These are phyloP conservation scores for Aspergillus sp. DNA, from an alignment of 2,329 filamentous ascomycete species.

Conservation along the genomic window DNA sequence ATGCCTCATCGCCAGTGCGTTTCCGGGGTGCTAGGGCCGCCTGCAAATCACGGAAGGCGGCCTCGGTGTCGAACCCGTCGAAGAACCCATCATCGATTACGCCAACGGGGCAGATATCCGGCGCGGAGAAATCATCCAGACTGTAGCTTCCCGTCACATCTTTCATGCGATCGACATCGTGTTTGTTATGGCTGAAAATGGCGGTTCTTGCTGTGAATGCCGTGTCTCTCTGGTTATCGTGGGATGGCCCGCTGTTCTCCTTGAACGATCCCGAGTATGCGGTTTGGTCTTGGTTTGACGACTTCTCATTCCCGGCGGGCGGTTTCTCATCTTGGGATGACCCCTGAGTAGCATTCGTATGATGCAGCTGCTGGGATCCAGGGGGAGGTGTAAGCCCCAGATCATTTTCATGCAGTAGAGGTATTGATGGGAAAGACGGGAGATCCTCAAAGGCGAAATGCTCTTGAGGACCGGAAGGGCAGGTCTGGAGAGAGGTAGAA, in stretches of 20 bases:
- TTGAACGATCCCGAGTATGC: too few species aligned
- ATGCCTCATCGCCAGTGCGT: constrained; percentile 22
- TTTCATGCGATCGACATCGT: too few species aligned
- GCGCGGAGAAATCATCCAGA: not conserved
- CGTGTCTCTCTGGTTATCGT: too few species aligned
- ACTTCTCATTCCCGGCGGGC: not conserved
- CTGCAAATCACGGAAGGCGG: constrained; percentile 18
- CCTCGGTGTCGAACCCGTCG: constrained; percentile 14
- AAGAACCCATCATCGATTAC: not conserved
- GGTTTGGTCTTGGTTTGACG: not conserved
- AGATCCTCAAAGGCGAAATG: constrained; percentile 19
- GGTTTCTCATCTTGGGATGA: constrained; percentile 11
- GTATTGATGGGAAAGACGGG: constrained; percentile 16
- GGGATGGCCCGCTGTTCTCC: not conserved
- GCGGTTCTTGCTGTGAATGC: too few species aligned
- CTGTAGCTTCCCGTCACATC: not conserved
- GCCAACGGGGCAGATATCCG: not conserved
- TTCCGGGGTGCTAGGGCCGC: constrained; percentile 19
- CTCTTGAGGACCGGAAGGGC: constrained; percentile 19
- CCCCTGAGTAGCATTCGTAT: constrained; percentile 8
- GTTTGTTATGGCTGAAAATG: too few species aligned
- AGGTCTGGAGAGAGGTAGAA: constrained; percentile 34
- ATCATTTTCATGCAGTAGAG: constrained; percentile 31
- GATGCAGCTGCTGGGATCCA: constrained; percentile 31
- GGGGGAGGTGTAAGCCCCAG: constrained; percentile 46